Base-by-base conservation (phyloP, 2,329 filamentous ascomycete genomes). In the Sclerotinia borealis region DNA sequence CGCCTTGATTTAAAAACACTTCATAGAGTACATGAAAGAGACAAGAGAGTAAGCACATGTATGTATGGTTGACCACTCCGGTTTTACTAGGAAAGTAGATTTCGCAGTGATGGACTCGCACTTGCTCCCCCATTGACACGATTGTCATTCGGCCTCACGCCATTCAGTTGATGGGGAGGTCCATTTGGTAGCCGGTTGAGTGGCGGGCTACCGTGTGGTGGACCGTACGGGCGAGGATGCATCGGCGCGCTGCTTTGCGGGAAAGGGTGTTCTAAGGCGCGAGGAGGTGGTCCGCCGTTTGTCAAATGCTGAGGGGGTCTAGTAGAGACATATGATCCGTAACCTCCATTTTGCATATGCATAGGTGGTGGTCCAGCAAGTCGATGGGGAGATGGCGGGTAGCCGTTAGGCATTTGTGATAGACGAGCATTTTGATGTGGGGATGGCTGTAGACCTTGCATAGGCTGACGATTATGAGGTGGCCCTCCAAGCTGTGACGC, bases 41-140 rank as follows among this genome's bases (percentile, higher is more conserved):
- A 91, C 77, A 22, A 49, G 13, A 22, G 36, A 51, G 29, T 17
- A 15, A 36, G 27, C 31, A 41, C 22, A 31, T 43, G 39, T 34
- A 17, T 45, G 49, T n/a, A 47, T 55, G 29, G 36, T 29, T 29
- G 15, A 31, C 36, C 31, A 31, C 39, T 8, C 29, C 17, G 3
- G 11, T 45, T n/a, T 54, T n/a, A 7, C 55, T 76, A 91, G 54
- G 85, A 88, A 61, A 93, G 80, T 55, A 93, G 76, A 71, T 93
- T 92, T 69, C 87, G 85, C 66, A 93, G 75, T 11, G 89, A 92
- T 13, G 90, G 89, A 71, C 87, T 92, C 19, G 89, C 88, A 71
- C 90, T 92, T 4, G 89, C 89, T n/a, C 88, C 88, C 58, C 83
- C 83, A 36, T 81, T 77, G 37, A 81, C 78, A 54, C 82, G 77